Conservation (phyloP, 306 rosid genomes). For the Aeschynomene evenia region DNA sequence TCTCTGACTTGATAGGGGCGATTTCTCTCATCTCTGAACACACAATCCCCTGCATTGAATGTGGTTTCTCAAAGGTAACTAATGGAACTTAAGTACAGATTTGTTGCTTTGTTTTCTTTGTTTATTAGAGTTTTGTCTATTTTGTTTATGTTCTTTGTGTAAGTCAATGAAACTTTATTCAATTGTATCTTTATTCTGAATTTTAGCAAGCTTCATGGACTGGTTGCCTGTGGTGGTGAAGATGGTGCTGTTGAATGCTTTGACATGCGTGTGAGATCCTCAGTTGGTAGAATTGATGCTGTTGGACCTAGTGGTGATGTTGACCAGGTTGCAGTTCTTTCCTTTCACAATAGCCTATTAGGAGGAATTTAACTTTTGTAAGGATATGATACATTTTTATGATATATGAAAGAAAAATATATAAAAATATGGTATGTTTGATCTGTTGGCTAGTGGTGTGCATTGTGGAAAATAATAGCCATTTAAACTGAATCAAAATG, state of each 20-base stretch:
- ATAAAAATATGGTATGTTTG: not conserved
- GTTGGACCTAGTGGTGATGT: slow-evolving; percentile 70
- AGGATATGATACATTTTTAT: not conserved
- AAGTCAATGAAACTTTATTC: slow-evolving; percentile 19
- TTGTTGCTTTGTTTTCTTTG: slow-evolving; percentile 29
- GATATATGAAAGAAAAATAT: not conserved
- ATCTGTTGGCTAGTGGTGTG: too few relatives aligned
- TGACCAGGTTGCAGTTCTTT: slow-evolving; percentile 60
- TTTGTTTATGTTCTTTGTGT: slow-evolving; percentile 15
- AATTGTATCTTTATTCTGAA: slow-evolving; percentile 31
- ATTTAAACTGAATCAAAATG: too few relatives aligned
- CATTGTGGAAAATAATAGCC: too few relatives aligned
- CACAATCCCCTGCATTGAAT: slow-evolving; percentile 86
- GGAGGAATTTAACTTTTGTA: not conserved
- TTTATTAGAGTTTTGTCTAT: slow-evolving; percentile 18
- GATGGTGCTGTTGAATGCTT: slow-evolving; percentile 96
- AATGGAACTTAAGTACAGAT: slow-evolving; percentile 28
- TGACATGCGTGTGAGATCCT: slow-evolving; percentile 76
- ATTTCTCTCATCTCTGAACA: slow-evolving; percentile 74
- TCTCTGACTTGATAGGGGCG: slow-evolving; percentile 61
- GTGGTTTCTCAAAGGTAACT: slow-evolving; percentile 81
- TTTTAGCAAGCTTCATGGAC: slow-evolving; percentile 84
- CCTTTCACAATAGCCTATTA: slow-evolving; percentile 3
- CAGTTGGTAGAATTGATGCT: slow-evolving; percentile 89
- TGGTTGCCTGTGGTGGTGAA: slow-evolving; percentile 95